A percentile compares a stretch with the other conserved stretches of the same genome.
phyloP scores from a whole-genome alignment of 2,329 filamentous ascomycete species.

The Diplodia mutila region DNA sequence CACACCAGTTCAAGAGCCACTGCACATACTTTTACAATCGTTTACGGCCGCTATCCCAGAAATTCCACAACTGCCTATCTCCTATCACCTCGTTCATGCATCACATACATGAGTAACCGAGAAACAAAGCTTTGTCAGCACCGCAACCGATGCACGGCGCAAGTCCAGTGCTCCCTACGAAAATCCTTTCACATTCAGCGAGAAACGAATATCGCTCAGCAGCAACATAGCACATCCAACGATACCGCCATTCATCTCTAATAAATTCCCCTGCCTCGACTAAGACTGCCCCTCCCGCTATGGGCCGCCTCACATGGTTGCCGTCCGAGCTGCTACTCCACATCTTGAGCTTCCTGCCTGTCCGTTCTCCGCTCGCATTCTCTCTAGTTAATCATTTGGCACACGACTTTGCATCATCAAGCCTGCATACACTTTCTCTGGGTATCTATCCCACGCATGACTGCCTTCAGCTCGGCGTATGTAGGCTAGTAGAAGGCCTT shows the following conservation, averaged over 20 bases:
- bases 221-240: not conserved
- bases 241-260: not conserved
- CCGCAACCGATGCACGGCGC: too few species aligned
- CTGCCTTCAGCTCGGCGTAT: too few species aligned
- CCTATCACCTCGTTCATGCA: too few species aligned
- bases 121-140: too few species aligned
- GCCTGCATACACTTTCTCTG: constrained; percentile 72
- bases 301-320: constrained; percentile 27
- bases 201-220: constrained; percentile 14
- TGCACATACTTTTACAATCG: too few species aligned
- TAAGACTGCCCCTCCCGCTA: not conserved
- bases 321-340: constrained; percentile 41
- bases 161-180: too few species aligned
- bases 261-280: constrained; percentile 1
- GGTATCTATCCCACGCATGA: constrained; percentile 77
- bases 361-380: constrained; percentile 40
- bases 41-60: too few species aligned
- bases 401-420: constrained; percentile 37
- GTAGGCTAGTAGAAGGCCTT: too few species aligned
- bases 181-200: too few species aligned
- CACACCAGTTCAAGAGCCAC: too few species aligned
- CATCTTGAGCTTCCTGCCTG: constrained; percentile 39
- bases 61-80: too few species aligned
- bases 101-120: too few species aligned
- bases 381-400: constrained; percentile 36